A percentile compares a stretch with the other conserved stretches of the same genome.
Evolutionary conservation across 2,329 filamentous ascomycete species (phyloP).

Genomic region (Arthrobotrys iridis): DNA sequence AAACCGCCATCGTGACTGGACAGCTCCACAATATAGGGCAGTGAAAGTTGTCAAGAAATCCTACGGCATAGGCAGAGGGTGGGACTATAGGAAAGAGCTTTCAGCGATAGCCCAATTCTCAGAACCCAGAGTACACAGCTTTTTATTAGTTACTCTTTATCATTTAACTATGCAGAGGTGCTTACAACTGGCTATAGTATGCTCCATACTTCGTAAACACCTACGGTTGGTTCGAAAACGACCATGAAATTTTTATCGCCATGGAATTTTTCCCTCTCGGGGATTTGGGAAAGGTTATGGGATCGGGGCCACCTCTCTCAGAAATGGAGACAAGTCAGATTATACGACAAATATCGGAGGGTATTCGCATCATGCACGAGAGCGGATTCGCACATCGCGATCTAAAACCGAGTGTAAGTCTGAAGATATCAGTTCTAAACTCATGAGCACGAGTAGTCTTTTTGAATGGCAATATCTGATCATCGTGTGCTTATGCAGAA

Average conservation of each 20-base stretch:
- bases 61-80: background rate
- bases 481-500: background rate
- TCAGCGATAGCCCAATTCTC: constrained; percentile 2
- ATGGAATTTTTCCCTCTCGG: constrained; percentile 57
- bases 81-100: constrained; percentile 6
- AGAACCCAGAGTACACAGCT: background rate
- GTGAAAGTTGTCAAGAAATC: background rate
- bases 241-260: constrained; percentile 45
- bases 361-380: constrained; percentile 26
- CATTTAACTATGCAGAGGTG: background rate
- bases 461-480: background rate
- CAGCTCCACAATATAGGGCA: background rate
- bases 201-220: constrained; percentile 49
- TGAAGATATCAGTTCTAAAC: background rate
- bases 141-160: background rate
- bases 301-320: constrained; percentile 52
- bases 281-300: constrained; percentile 55
- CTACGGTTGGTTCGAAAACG: constrained; percentile 56
- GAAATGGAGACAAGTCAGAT: constrained; percentile 14
- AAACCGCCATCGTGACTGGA: background rate
- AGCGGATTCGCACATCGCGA: constrained; percentile 28
- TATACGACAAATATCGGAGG: constrained; percentile 10
- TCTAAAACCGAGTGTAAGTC: constrained; percentile 30
- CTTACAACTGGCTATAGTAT: constrained; percentile 4
- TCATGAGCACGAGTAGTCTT: background rate